Evolutionary conservation across 2,329 filamentous ascomycete species (phyloP).

Genomic region (Cytospora mali): DNA sequence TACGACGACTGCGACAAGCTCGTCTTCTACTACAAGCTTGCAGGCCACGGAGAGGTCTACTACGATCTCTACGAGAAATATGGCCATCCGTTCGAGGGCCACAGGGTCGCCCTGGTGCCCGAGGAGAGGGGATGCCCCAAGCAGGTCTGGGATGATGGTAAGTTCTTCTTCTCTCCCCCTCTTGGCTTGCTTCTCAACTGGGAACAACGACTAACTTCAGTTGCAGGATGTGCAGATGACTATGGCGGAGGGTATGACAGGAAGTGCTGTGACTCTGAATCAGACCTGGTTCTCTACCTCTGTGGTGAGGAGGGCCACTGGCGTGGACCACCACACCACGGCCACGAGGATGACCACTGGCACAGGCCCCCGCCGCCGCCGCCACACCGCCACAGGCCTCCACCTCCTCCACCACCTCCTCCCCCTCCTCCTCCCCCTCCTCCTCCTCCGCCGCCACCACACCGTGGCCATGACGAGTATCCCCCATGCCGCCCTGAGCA

Average conservation of each 20-base stretch:
- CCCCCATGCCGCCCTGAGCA: neutral
- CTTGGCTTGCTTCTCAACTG: neutral
- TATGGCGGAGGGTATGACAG: conserved; percentile 9
- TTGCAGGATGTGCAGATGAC: conserved; percentile 1
- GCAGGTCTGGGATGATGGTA: conserved; percentile 18
- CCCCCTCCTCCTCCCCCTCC: neutral
- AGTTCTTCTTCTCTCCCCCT: neutral
- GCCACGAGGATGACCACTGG: neutral
- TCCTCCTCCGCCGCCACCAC: neutral
- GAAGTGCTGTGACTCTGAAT: conserved; percentile 17
- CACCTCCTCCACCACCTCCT: neutral
- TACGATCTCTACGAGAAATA: conserved; percentile 25
- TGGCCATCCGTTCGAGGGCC: conserved; percentile 20
- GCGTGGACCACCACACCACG: neutral
- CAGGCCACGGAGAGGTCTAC: conserved; percentile 2
- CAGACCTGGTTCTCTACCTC: conserved; percentile 15
- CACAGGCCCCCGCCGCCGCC: neutral
- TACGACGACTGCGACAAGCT: conserved; percentile 19
- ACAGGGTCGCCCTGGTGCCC: conserved; percentile 13
- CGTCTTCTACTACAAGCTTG: conserved; percentile 24
- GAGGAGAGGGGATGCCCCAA: conserved; percentile 20
- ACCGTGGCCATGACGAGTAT: neutral
- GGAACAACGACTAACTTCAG: neutral
- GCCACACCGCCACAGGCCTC: neutral
- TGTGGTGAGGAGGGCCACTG: conserved; percentile 1